A percentile compares a stretch with the other conserved stretches of the same genome.
phyloP scores from a whole-genome alignment of 2,329 filamentous ascomycete species.

The Onygenales sp. region DNA sequence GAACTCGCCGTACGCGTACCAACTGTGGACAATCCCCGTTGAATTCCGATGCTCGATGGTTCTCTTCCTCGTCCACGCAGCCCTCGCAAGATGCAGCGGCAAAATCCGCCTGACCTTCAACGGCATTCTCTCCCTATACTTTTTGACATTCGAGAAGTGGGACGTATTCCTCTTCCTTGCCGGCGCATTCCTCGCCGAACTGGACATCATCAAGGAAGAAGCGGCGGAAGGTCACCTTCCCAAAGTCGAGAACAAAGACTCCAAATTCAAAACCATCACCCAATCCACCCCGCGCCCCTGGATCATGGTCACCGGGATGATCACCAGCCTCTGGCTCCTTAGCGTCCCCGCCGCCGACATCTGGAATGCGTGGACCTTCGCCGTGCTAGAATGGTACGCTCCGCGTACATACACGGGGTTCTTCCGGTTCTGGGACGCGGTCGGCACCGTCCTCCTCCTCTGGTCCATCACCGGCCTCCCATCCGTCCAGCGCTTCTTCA shows the following conservation, averaged over 20 bases:
- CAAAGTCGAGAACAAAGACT: constrained; percentile 4
- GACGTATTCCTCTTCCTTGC: constrained; percentile 36
- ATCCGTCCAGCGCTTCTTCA: constrained; percentile 33
- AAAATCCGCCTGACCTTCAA: constrained; percentile 28
- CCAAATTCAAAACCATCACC: background rate
- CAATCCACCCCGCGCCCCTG: constrained; percentile 1
- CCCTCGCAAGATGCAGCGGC: constrained; percentile 27
- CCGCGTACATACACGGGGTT: constrained; percentile 33
- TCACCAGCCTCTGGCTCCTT: constrained; percentile 33
- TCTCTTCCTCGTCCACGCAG: constrained; percentile 34
- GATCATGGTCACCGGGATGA: constrained; percentile 27
- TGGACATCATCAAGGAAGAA: constrained; percentile 34
- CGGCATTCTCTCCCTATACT: constrained; percentile 27
- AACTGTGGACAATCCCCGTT: constrained; percentile 39
- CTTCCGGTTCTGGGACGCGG: constrained; percentile 35
- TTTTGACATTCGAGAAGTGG: constrained; percentile 34
- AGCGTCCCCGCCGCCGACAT: constrained; percentile 33
- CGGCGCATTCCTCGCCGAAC: constrained; percentile 35
- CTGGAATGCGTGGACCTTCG: constrained; percentile 33
- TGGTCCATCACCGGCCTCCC: constrained; percentile 32
- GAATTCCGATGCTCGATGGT: constrained; percentile 38
- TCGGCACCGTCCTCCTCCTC: constrained; percentile 33
- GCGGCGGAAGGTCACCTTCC: constrained; percentile 7
- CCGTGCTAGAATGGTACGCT: constrained; percentile 29
- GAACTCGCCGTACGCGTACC: constrained; percentile 24